Evolutionary conservation across 2,329 filamentous ascomycete genomes (phyloP), one percentile per base, ranked within the genome.

Genomic region (Penicillium thymicola): DNA sequence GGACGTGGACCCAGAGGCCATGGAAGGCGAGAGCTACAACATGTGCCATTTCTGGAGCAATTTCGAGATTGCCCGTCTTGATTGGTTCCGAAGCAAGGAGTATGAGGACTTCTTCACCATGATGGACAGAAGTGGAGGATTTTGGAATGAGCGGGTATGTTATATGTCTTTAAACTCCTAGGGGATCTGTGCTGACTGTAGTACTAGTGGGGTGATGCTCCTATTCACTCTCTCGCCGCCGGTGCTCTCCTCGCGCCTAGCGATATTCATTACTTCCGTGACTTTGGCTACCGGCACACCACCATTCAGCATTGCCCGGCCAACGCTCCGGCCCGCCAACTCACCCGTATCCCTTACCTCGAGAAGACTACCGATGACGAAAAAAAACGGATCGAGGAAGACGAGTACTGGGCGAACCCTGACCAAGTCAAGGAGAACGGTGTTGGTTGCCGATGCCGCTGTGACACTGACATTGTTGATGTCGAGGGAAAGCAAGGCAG

Each of bases 1-100:
- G 30, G 86, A 94, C 41, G 89, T 97, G 55, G 91, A 97, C 69
- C 87, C 89, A 0, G 92, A 97, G 70, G 85, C 87, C 41, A 99
- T 99, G 94, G 93, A 97, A 72, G 91, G 92, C 61, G 94, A 99
- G 75, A 90, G 87, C 67, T 99, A 99, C 82, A 99, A 99, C 79
- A 99, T 99, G 94, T 99, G 94, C 74, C 94, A 99, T 80, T 99
- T 97, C 81, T 99, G 94, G 94, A 96, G 92, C 75, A 99, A 99
- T 75, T 99, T 99, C 66, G 94, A 99, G 76, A 99, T 99, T 77
- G 94, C 94, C 14, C 86, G 87, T 58, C 83, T 99, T 59, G 89
- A 90, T 77, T 99, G 92, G 86, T 97, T 97, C 84, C 86, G 94
- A 66, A 97, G 92, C 80, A 93, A 96, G 77, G 89, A 92, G 71